phyloP scores from a whole-genome alignment of 495 filamentous ascomycete species.

The Staphylotrichum longicolle region DNA sequence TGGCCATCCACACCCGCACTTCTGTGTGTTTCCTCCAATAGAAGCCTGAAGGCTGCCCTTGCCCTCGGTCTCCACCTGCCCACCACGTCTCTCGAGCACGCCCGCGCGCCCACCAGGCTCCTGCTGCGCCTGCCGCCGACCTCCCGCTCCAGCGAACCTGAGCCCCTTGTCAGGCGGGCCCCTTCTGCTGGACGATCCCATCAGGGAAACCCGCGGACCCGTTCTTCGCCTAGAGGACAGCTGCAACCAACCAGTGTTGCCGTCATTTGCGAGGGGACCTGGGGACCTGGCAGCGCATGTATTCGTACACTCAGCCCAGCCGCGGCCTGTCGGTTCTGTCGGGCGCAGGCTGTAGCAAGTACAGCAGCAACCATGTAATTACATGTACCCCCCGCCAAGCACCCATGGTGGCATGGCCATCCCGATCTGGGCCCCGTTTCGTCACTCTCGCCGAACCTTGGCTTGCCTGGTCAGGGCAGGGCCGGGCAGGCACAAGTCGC shows the following conservation, averaged over 20 bases:
- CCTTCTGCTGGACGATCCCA: conserved; percentile 13
- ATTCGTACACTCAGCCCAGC: conserved; percentile 3
- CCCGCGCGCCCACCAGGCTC: not conserved
- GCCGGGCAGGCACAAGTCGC: conserved; percentile 19
- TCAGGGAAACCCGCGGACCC: conserved; percentile 25
- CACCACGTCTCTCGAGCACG: not conserved
- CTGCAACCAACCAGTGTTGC: conserved; percentile 19
- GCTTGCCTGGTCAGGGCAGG: conserved; percentile 1
- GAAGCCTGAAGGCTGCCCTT: conserved; percentile 13
- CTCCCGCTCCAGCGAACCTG: conserved; percentile 2
- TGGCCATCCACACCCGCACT: not conserved
- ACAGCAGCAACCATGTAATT: conserved; percentile 18
- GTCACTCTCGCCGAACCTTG: conserved; percentile 27
- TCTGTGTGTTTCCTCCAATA: conserved; percentile 6
- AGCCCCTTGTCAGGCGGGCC: conserved; percentile 13
- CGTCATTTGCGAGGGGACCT: conserved; percentile 11
- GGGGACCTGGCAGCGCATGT: not conserved
- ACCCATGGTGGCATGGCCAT: conserved; percentile 1
- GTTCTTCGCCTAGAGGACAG: conserved; percentile 19
- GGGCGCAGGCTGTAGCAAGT: conserved; percentile 16
- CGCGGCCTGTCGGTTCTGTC: conserved; percentile 4
- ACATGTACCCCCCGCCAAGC: conserved; percentile 20
- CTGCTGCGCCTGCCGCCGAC: conserved; percentile 7
- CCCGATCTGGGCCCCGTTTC: conserved; percentile 32
- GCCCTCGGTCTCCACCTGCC: conserved; percentile 10